Conservation (phyloP, 805 yeast genomes). For the Kluyveromyces starmeri region DNA sequence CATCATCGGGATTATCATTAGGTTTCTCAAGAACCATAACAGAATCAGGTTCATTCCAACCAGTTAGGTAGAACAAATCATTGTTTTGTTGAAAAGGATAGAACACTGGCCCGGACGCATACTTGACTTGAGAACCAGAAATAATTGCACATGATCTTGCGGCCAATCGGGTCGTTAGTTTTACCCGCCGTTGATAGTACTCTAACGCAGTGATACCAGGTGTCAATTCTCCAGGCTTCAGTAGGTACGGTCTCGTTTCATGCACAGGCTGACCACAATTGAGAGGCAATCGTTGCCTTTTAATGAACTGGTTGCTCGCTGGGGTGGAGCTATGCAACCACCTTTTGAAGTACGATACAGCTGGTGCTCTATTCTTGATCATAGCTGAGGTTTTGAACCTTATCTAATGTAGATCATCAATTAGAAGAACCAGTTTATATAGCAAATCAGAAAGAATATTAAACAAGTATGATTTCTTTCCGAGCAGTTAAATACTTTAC, state of each 20-base stretch:
- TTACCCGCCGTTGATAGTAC: slow-evolving; percentile 61
- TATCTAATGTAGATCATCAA: not conserved
- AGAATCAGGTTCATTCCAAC: slow-evolving; percentile 88
- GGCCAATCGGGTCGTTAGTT: slow-evolving; percentile 50
- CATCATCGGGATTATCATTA: slow-evolving; percentile 40
- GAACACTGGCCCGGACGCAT: slow-evolving; percentile 85
- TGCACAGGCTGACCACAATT: slow-evolving; percentile 77
- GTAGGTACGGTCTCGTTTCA: slow-evolving; percentile 74
- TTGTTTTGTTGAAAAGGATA: slow-evolving; percentile 89
- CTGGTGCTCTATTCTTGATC: too few species aligned
- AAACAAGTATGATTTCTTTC: too few species aligned
- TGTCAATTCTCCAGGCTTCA: slow-evolving; percentile 72
- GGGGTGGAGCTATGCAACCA: not conserved
- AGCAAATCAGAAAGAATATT: too few species aligned
- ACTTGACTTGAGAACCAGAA: slow-evolving; percentile 63
- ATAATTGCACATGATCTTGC: slow-evolving; percentile 61
- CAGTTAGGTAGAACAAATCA: slow-evolving; percentile 77
- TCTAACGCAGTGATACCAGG: slow-evolving; percentile 83
- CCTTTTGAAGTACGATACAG: not conserved
- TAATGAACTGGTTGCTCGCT: slow-evolving; percentile 6
- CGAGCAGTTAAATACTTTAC: too few species aligned
- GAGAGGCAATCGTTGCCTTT: slow-evolving; percentile 20
- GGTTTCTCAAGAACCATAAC: slow-evolving; percentile 59
- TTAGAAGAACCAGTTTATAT: too few species aligned
- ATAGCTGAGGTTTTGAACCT: too few species aligned